A percentile compares a stretch with the other conserved stretches of the same genome.
phyloP scores from a whole-genome alignment of 2,329 filamentous ascomycete species.

The Monilinia vaccinii-corymbosi region DNA sequence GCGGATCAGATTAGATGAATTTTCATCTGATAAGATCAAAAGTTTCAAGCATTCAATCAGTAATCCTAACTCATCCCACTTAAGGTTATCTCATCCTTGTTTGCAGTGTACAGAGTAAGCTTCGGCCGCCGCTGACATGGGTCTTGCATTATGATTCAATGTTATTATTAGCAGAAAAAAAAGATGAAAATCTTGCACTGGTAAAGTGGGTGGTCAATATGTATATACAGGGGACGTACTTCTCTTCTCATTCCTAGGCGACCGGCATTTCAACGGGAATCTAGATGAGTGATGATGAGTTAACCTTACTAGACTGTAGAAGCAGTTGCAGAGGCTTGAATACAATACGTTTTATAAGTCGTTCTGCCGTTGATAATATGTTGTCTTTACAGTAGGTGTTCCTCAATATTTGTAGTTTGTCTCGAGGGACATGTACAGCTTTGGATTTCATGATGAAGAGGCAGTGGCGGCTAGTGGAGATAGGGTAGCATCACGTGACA shows the following conservation, averaged over 20 bases:
- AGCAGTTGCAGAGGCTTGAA: neutral
- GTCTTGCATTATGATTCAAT: neutral
- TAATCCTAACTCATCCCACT: too few species aligned
- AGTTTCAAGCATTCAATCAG: too few species aligned
- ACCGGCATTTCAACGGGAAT: neutral
- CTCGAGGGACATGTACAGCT: too few species aligned
- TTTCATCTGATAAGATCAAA: slow-evolving; percentile 10
- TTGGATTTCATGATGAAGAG: too few species aligned
- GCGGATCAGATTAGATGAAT: slow-evolving; percentile 7
- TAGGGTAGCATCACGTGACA: too few species aligned
- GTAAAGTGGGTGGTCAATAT: neutral
- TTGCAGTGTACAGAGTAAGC: neutral
- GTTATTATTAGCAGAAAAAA: slow-evolving; percentile 2
- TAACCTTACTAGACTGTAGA: too few species aligned
- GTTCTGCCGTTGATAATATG: neutral
- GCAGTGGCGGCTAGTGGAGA: too few species aligned
- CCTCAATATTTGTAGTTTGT: too few species aligned
- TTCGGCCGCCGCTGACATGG: neutral
- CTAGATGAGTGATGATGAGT: too few species aligned
- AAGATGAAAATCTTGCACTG: neutral
- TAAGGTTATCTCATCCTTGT: neutral
- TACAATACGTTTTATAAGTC: neutral
- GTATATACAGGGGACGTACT: too few species aligned
- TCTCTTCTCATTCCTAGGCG: neutral
- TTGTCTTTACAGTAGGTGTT: too few species aligned